Conservation (phyloP, 2,329 filamentous ascomycete species). For the Colletotrichum theobromicola region DNA sequence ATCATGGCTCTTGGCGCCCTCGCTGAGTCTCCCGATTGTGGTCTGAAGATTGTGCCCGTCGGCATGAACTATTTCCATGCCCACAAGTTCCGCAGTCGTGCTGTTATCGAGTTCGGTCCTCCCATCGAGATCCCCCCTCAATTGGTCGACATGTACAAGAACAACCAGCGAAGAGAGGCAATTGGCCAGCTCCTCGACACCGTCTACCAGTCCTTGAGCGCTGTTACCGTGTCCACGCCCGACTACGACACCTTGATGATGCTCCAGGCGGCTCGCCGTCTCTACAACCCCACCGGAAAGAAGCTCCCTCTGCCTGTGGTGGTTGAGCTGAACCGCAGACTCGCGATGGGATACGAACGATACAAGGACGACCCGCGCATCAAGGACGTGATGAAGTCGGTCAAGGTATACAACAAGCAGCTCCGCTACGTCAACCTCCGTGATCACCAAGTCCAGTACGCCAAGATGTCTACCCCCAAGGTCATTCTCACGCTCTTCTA, state of each 20-base stretch:
- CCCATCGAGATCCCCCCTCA: constrained; percentile 85
- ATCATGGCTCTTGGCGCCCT: constrained; percentile 96
- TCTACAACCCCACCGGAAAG: constrained; percentile 95
- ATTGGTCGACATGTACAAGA: constrained; percentile 84
- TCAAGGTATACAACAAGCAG: constrained; percentile 86
- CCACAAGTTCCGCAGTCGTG: constrained; percentile 96
- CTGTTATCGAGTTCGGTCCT: constrained; percentile 92
- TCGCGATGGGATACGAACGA: constrained; percentile 88
- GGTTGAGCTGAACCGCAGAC: constrained; percentile 89
- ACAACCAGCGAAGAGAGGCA: constrained; percentile 82
- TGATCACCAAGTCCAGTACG: constrained; percentile 94
- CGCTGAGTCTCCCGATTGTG: constrained; percentile 83
- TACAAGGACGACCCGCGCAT: constrained; percentile 93
- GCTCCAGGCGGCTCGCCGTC: constrained; percentile 88
- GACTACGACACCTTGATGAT: constrained; percentile 98
- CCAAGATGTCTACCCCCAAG: constrained; percentile 78
- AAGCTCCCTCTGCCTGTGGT: constrained; percentile 91
- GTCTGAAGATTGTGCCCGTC: constrained; percentile 92
- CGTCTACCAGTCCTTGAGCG: constrained; percentile 82
- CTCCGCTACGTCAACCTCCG: constrained; percentile 85
- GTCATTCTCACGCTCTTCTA: constrained; percentile 82
- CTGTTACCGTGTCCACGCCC: constrained; percentile 90
- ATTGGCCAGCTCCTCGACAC: constrained; percentile 85
- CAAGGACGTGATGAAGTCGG: constrained; percentile 72
- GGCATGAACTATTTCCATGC: constrained; percentile 99